phyloP scores from a whole-genome alignment of 352 stramenopile species.

The Phytopythium cucurbitacearum region DNA sequence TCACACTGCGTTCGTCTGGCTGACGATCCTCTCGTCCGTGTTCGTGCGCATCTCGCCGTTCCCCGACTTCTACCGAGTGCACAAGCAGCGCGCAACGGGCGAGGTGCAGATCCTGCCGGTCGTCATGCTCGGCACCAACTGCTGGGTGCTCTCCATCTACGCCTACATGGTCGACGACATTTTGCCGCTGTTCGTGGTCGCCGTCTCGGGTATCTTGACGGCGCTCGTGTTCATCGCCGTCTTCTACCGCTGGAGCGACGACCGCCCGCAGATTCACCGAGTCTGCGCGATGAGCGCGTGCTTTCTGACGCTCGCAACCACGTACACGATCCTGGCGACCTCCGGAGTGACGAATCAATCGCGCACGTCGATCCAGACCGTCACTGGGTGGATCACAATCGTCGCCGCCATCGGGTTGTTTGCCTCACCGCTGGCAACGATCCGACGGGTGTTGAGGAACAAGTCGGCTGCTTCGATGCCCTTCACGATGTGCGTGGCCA shows the following conservation, averaged over 20 bases:
- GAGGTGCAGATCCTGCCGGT: conserved; percentile 50
- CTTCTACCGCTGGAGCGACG: conserved; percentile 30
- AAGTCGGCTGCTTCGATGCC: conserved; percentile 41
- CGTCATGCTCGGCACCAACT: conserved; percentile 62
- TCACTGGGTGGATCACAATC: conserved; percentile 21
- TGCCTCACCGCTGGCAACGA: conserved; percentile 32
- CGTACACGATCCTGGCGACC: conserved; percentile 38
- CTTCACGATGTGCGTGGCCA: conserved; percentile 36
- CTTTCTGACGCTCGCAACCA: conserved; percentile 24
- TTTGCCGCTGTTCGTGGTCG: conserved; percentile 29
- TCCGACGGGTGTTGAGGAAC: conserved; percentile 25
- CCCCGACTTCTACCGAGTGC: conserved; percentile 49
- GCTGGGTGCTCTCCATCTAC: conserved; percentile 52
- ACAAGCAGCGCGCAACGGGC: conserved; percentile 40
- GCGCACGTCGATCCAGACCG: conserved; percentile 4
- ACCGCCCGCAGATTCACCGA: conserved; percentile 20
- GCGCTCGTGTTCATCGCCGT: conserved; percentile 23
- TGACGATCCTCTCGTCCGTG: conserved; percentile 59
- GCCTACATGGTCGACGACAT: conserved; percentile 34
- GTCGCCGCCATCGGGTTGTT: conserved; percentile 32
- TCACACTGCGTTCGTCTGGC: conserved; percentile 38
- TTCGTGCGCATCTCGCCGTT: conserved; percentile 63
- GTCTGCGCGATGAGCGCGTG: conserved; percentile 11
- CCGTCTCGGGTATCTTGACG: conserved; percentile 18
- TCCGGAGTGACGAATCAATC: conserved; percentile 18